A percentile compares a stretch with the other conserved stretches of the same genome.
These are phyloP conservation scores for Diaporthe vexans DNA, from an alignment of 2,329 filamentous ascomycete species.

Conservation along the genomic window DNA sequence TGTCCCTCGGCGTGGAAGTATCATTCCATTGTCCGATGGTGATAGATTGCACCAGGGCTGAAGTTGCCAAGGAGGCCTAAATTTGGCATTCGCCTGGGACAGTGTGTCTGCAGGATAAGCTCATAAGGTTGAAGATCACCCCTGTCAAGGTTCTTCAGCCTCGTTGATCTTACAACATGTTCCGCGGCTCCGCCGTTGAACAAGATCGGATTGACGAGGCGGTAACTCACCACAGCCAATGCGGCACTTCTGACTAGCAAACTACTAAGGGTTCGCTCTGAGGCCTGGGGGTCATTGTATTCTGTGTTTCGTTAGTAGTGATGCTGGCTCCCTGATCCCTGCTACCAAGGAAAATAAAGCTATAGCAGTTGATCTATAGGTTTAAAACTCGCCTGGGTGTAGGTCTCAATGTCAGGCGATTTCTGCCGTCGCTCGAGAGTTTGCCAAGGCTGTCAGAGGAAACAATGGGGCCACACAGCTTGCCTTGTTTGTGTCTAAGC, in stretches of 20 bases:
- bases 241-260: not conserved
- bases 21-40: not conserved
- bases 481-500: not conserved
- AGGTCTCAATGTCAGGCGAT: slow-evolving; percentile 1
- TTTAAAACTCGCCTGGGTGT: not conserved
- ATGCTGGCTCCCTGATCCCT: not conserved
- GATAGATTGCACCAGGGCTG: not conserved
- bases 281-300: not conserved
- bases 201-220: not conserved
- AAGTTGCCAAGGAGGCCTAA: not conserved
- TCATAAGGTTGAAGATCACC: slow-evolving; percentile 9
- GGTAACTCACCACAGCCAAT: not conserved
- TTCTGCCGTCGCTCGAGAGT: not conserved
- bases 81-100: not conserved
- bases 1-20: not conserved
- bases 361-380: not conserved
- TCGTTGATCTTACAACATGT: not conserved
- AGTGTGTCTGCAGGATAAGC: slow-evolving; percentile 13
- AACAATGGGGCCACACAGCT: slow-evolving; percentile 25
- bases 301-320: not conserved
- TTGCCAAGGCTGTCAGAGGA: slow-evolving; percentile 23
- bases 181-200: not conserved
- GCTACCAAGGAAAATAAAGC: not conserved
- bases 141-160: slow-evolving; percentile 15
- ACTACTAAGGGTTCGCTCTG: not conserved